Evolutionary conservation across 768 basidiomycete genomes (phyloP), one percentile per base, ranked within the genome.

Genomic region (Amyloporia xantha): DNA sequence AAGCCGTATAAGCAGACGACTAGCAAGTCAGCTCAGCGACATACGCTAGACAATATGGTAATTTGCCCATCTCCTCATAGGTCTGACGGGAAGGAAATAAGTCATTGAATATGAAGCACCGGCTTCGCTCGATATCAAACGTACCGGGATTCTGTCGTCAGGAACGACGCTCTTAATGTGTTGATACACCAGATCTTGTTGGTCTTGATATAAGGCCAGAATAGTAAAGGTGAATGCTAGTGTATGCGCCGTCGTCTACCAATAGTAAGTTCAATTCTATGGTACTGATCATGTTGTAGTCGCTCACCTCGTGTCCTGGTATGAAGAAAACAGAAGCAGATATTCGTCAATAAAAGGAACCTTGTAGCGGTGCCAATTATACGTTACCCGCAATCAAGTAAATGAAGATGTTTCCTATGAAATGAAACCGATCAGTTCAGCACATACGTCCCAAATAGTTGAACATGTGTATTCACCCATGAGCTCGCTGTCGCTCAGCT

Each of bases 221-320:
- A 69, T 51, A 9, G 50, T 68, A 45, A 71, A 54, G 0, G 64
- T 56, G 53, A 62, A 68, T 20, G 57, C 52, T 6, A 69, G 53
- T 5, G 68, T 62, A 49, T 68, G 64, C 2, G 65, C 64, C 1
- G 66, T 65, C 1, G 68, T 67, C 66, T 68, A 19, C 6, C 30
- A 17, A 30, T 38, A 30, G 11, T 21, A 4, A 13, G n/a, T 43
- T 46, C 23, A 23, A n/a, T n/a, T 35, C 10, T 10, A 35, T n/a
- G 19, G 15, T 26, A 7, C n/a, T n/a, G n/a, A n/a, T n/a, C n/a
- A n/a, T n/a, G n/a, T n/a, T n/a, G n/a, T n/a, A n/a, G n/a, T n/a
- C 10, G 35, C 52, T 10, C 51, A 77, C 77, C 66, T 81, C 81
- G 49, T 81, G 78, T 7, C 81, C 52, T 17, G 49, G 37, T n/a